phyloP scores from a whole-genome alignment of 768 basidiomycete species.

The Agaricus subrufescens region DNA sequence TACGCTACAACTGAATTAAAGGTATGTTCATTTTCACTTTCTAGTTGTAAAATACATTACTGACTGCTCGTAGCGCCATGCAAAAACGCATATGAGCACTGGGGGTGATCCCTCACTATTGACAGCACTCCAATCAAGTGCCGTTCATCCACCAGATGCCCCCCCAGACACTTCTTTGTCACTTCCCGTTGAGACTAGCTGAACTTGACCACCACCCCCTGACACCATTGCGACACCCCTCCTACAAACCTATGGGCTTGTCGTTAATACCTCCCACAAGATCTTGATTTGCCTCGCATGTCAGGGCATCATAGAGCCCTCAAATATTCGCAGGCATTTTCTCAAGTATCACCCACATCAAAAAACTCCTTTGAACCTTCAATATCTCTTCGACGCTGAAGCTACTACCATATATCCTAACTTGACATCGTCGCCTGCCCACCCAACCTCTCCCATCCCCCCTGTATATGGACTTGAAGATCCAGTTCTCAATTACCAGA shows the following conservation, averaged over 20 bases:
- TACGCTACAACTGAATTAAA: too few relatives aligned
- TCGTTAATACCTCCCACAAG: neutral
- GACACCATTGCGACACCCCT: neutral
- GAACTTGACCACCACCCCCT: neutral
- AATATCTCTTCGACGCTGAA: neutral
- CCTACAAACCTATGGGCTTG: neutral
- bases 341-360: neutral
- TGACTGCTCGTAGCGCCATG: too few relatives aligned
- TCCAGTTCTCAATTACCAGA: neutral
- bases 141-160: too few relatives aligned
- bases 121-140: too few relatives aligned
- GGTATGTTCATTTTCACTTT: too few relatives aligned
- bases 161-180: too few relatives aligned
- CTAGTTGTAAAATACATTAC: too few relatives aligned
- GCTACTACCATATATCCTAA: neutral
- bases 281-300: conserved; percentile 6
- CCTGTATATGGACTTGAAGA: neutral
- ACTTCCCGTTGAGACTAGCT: neutral
- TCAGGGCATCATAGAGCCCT: neutral
- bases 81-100: too few relatives aligned
- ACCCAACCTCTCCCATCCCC: neutral
- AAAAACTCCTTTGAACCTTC: neutral
- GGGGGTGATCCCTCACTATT: too few relatives aligned
- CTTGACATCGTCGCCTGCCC: conserved; percentile 1
- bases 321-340: neutral